A percentile compares a stretch with the other conserved stretches of the same genome.
Conservation (phyloP, 108 stramenopile genomes). For the Skeletonema marinoi region DNA sequence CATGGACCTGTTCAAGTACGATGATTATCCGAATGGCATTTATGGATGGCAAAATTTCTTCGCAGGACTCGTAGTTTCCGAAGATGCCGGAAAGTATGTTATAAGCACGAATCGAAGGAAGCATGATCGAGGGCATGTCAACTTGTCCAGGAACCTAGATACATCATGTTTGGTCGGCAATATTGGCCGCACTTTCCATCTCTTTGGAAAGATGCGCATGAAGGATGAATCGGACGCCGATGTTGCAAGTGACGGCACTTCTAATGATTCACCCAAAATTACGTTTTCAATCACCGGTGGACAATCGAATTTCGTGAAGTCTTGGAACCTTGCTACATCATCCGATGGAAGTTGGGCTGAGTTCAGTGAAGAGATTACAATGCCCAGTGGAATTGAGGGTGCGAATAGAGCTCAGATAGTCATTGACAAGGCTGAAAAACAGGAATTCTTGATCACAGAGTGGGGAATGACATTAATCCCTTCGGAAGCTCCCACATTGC, state of each 20-base stretch:
- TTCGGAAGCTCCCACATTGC: not conserved
- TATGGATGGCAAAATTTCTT: conserved; percentile 21
- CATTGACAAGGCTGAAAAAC: conserved; percentile 8
- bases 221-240: not conserved
- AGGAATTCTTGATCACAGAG: conserved; percentile 10
- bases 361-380: not conserved
- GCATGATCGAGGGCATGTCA: conserved; percentile 10
- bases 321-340: not conserved
- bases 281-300: not conserved
- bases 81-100: conserved; percentile 14
- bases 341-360: conserved; percentile 2
- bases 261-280: not conserved
- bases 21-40: not conserved
- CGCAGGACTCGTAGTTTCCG: conserved; percentile 2
- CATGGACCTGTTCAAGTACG: not conserved
- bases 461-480: conserved; percentile 14
- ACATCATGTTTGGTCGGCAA: not conserved
- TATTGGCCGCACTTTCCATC: not conserved
- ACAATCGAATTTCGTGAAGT: not conserved
- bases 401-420: conserved; percentile 3
- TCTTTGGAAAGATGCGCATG: conserved; percentile 24
- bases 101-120: conserved; percentile 11
- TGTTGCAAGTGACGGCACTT: conserved; percentile 12
- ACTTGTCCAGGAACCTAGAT: conserved; percentile 4
- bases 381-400: not conserved